Evolutionary conservation across 2,329 filamentous ascomycete species (phyloP), one percentile per base, ranked within the genome.

Genomic region (Thermochaetoides dissita): DNA sequence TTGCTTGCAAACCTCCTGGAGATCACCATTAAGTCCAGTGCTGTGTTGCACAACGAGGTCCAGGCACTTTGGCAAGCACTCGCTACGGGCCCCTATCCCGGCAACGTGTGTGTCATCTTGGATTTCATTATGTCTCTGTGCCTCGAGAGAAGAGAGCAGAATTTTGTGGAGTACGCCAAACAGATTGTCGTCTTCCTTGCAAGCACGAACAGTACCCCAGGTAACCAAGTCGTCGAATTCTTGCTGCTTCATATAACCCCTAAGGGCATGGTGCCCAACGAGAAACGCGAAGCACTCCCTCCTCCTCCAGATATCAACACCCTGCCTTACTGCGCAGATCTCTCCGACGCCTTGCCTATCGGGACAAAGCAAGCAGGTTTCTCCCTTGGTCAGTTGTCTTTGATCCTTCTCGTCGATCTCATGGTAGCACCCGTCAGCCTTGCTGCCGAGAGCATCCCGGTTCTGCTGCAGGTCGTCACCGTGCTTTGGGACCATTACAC

Each of bases 401-500:
- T 98, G 43, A 95, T 98, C 43, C 69, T 98, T 42, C 72, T 98
- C 2, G 93, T 98, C 6, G 93, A 98, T 59, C 68, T 98, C 35
- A 93, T 98, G 76, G 88, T 98, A 8, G 84, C 89, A 8, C 89
- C 91, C 0, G 79, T 94, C 32, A 80, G 87, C 40, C 69, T 96
- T 10, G 71, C 76, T 2, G 69, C 78, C 11, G 85, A 94, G 37
- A 84, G 83, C 52, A 74, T 96, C 3, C 86, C 89, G 1, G 73
- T 94, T 28, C 67, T 98, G 12, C 67, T 98, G 10, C 91, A 98
- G 59, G 84, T 94, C 7, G 81, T 95, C 6, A 80, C 89, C 9
- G 86, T 96, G 3, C 72, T 96, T 2, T 98, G 91, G 91, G 93
- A 98, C 58, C 89, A 96, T 55, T 95, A 98, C 55, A 94, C 85